A percentile compares a stretch with the other conserved stretches of the same genome.
Evolutionary conservation across 225 moss, liverwort and hornwort genomes (phyloP).

Genomic region (Straminergon stramineum): DNA sequence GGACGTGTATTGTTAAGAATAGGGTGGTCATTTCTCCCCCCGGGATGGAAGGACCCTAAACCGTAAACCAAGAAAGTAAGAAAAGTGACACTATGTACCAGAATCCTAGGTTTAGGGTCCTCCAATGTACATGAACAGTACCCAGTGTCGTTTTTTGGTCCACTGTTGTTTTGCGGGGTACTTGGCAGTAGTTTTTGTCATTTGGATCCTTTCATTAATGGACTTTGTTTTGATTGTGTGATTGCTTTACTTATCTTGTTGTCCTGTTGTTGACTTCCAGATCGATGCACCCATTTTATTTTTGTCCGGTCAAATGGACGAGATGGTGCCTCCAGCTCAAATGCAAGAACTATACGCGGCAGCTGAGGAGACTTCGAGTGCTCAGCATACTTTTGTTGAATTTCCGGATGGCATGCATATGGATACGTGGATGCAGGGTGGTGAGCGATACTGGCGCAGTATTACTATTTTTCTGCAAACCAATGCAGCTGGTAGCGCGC

Average conservation of each 20-base stretch:
- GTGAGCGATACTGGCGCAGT: constrained; percentile 80
- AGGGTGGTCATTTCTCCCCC: neutral
- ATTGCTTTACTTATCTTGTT: neutral
- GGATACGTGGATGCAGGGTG: constrained; percentile 88
- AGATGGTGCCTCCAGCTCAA: constrained; percentile 90
- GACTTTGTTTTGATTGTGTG: neutral
- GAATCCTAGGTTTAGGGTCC: neutral
- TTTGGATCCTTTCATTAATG: neutral
- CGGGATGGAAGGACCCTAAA: neutral
- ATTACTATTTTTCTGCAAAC: constrained; percentile 54
- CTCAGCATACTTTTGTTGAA: constrained; percentile 53
- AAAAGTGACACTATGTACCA: neutral
- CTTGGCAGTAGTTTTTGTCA: neutral
- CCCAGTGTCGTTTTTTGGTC: neutral
- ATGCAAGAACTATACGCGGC: constrained; percentile 63
- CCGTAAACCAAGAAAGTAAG: neutral
- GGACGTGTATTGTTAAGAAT: neutral
- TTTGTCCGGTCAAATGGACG: constrained; percentile 76
- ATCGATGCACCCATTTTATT: constrained; percentile 72
- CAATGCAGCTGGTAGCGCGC: constrained; percentile 8
- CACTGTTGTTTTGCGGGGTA: neutral
- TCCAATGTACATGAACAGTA: neutral
- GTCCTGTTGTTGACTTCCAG: constrained; percentile 22
- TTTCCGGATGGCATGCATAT: constrained; percentile 93
- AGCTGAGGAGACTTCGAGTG: constrained; percentile 28